Conservation (phyloP, 106 monocot genomes). For the Posidonia australis region DNA sequence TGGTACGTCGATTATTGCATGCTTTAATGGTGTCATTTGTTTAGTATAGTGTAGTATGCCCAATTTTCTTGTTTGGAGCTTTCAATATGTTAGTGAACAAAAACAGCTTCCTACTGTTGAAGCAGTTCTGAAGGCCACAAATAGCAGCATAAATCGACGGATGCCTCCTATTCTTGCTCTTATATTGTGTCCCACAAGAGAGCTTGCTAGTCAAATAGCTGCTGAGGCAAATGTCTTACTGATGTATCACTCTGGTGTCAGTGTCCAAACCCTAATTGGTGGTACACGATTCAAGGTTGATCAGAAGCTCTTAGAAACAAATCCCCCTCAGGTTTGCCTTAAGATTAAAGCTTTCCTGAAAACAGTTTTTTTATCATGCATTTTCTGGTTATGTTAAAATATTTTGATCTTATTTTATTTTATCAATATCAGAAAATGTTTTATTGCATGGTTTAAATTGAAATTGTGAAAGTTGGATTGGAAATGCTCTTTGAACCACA, state of each 20-base stretch:
- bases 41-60: background rate
- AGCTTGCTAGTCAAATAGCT: constrained; percentile 88
- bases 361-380: background rate
- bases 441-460: too few species aligned
- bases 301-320: constrained; percentile 70
- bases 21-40: background rate
- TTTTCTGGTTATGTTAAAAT: too few species aligned
- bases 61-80: background rate
- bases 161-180: constrained; percentile 57
- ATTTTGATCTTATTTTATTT: too few species aligned
- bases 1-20: constrained; percentile 38
- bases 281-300: constrained; percentile 96
- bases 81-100: constrained; percentile 34
- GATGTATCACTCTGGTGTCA: constrained; percentile 62
- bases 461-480: too few species aligned
- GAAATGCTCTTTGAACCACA: too few species aligned
- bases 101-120: constrained; percentile 98
- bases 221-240: constrained; percentile 86
- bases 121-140: constrained; percentile 62
- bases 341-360: background rate
- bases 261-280: constrained; percentile 76
- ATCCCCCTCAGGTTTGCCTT: constrained; percentile 84
- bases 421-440: too few species aligned
- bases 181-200: constrained; percentile 83
- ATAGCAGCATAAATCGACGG: constrained; percentile 22